A percentile compares a stretch with the other conserved stretches of the same genome.
Evolutionary conservation across 2,329 filamentous ascomycete species (phyloP).

Genomic region (Aspergillus sp.): DNA sequence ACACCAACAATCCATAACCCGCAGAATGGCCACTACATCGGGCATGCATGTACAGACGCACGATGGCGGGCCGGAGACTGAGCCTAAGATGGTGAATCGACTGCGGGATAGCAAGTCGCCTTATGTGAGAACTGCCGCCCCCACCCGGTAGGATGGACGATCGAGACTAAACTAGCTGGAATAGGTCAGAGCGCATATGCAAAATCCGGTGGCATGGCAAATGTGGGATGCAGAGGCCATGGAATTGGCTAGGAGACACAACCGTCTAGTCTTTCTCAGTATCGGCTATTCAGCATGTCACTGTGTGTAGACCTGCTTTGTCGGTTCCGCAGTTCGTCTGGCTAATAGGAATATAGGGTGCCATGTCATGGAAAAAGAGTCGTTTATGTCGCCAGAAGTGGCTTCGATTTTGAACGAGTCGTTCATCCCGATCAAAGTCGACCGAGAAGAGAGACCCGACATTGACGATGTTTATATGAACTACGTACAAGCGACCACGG

Average conservation of each 20-base stretch:
- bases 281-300: constrained; percentile 95
- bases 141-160: background rate
- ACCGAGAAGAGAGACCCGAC: constrained; percentile 88
- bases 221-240: constrained; percentile 72
- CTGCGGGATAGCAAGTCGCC: constrained; percentile 58
- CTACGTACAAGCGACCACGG: constrained; percentile 89
- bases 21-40: constrained; percentile 21
- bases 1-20: constrained; percentile 7
- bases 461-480: constrained; percentile 98
- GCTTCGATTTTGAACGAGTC: constrained; percentile 74
- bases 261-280: constrained; percentile 86
- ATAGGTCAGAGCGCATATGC: constrained; percentile 63
- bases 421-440: constrained; percentile 88
- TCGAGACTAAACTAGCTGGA: constrained; percentile 9
- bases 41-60: constrained; percentile 22
- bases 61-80: constrained; percentile 16
- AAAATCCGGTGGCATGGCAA: constrained; percentile 89
- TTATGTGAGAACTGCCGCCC: constrained; percentile 47
- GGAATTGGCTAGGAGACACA: constrained; percentile 67
- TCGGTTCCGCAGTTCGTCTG: background rate
- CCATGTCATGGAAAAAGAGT: constrained; percentile 88
- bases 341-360: constrained; percentile 50
- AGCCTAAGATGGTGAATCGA: constrained; percentile 46
- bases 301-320: constrained; percentile 52
- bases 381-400: constrained; percentile 75